Evolutionary conservation across 768 basidiomycete genomes (phyloP), one percentile per base, ranked within the genome.

Genomic region (Tulasnella sp.): DNA sequence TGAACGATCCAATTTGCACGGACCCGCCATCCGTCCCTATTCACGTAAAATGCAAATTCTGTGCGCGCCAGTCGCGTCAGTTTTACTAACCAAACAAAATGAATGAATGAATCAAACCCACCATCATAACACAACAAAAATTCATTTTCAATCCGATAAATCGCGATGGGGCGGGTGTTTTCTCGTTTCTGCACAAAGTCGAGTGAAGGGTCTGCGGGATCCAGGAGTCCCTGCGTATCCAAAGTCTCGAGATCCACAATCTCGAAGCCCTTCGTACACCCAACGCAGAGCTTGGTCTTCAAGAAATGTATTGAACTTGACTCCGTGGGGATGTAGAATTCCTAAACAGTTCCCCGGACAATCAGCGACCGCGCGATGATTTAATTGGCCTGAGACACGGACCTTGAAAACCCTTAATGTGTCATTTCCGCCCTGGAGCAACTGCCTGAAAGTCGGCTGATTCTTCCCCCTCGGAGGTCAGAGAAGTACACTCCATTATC

Each of bases 31-130:
- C 97, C 97, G 78, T 91, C 96, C 85, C 93, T 95, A 84, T 99
- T 97, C 79, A 99, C 96, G 83, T 98, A 99, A 82, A 99, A 99
- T 0, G 97, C 97, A 82, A 98, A 99, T 84, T 99, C 97, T 97
- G 45, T n/a, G 77, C n/a, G 77, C 79, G 67, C 49, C 39, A 82
- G 8, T 22, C 29, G 52, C 22, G 17, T 15, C 29, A 31, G n/a
- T 40, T 17, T 11, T 74, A 78, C 22, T 58, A n/a, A 17, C 22
- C 54, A 73, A 73, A 37, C 79, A 17, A 42, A 42, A n/a, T n/a
- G n/a, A n/a, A n/a, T n/a, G n/a, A 70, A 19, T 14, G 11, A 69
- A 76, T 45, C 40, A 38, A 38, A 19, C 89, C 81, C 78, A 96
- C 96, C 96, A 82, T 99, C 97, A 83, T 99, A 99, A 82, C 97